These are phyloP conservation scores for Cytospora schulzeri DNA, from an alignment of 2,329 filamentous ascomycete species.

Conservation along the genomic window DNA sequence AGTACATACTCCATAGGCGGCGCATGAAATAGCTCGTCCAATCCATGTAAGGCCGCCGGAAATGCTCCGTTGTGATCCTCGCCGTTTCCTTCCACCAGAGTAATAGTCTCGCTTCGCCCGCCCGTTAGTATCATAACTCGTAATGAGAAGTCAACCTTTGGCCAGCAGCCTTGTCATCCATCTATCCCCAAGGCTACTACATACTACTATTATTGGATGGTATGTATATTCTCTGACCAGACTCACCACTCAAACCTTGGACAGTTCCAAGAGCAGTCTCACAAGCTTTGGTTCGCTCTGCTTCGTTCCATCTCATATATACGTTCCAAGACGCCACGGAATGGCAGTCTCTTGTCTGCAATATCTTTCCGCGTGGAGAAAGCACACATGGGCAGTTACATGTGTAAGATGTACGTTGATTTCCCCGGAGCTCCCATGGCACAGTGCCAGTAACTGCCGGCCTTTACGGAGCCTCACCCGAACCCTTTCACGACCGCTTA, in stretches of 20 bases:
- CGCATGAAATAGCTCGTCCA: not conserved
- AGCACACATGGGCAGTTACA: too few species aligned
- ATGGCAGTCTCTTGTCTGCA: not conserved
- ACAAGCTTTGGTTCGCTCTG: not conserved
- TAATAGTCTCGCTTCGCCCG: not conserved
- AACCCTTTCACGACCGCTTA: not conserved
- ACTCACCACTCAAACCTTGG: not conserved
- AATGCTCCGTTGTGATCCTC: not conserved
- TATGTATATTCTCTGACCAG: not conserved
- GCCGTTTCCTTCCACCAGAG: not conserved
- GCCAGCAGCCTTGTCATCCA: not conserved
- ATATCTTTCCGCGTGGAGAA: conserved; percentile 8
- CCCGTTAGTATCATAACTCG: not conserved
- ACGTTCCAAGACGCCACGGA: conserved; percentile 7
- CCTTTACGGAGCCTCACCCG: conserved; percentile 28
- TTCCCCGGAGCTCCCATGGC: conserved; percentile 5
- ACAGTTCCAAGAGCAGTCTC: not conserved
- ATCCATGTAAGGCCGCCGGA: not conserved
- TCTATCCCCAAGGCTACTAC: not conserved
- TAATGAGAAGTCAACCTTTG: too few species aligned
- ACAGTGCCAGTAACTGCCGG: conserved; percentile 28
- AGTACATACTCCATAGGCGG: not conserved
- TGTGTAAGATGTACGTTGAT: too few species aligned
- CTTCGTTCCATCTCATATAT: conserved; percentile 5
- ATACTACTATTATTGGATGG: not conserved